phyloP scores from a whole-genome alignment of 768 basidiomycete species.

The Tulasnella sp. region DNA sequence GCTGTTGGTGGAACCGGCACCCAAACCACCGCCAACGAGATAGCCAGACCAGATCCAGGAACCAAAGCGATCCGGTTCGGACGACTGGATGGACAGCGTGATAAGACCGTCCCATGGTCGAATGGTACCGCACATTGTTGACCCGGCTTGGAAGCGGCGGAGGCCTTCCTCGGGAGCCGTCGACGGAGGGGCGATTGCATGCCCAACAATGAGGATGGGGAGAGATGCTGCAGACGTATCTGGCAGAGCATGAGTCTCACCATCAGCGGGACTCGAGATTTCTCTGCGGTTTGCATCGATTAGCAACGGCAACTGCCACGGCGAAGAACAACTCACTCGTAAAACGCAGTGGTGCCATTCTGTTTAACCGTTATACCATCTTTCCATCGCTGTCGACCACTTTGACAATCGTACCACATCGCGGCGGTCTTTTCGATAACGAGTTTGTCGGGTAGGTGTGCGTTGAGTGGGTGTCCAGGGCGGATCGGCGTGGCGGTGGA shows the following conservation, averaged over 20 bases:
- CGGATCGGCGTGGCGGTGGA: neutral
- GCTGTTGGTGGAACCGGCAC: too few species aligned
- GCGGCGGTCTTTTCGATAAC: neutral
- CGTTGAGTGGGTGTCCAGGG: neutral
- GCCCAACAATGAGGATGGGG: neutral
- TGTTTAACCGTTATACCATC: neutral
- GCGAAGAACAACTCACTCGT: neutral
- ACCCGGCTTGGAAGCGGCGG: neutral
- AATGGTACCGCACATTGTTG: conserved; percentile 1
- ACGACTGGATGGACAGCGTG: neutral
- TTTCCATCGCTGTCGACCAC: neutral
- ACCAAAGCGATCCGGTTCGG: neutral
- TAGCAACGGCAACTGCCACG: too few species aligned
- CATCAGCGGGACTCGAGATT: too few species aligned
- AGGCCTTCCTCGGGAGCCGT: neutral
- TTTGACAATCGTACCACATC: neutral
- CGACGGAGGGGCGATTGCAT: neutral
- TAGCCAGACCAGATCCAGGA: neutral
- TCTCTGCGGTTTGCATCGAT: too few species aligned
- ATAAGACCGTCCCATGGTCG: conserved; percentile 13
- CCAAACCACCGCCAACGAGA: neutral
- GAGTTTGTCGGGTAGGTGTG: neutral
- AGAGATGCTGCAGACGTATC: neutral
- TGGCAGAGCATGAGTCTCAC: too few species aligned
- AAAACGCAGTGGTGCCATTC: neutral